phyloP scores from a whole-genome alignment of 768 basidiomycete species.

The Leccinellum rugosiceps region DNA sequence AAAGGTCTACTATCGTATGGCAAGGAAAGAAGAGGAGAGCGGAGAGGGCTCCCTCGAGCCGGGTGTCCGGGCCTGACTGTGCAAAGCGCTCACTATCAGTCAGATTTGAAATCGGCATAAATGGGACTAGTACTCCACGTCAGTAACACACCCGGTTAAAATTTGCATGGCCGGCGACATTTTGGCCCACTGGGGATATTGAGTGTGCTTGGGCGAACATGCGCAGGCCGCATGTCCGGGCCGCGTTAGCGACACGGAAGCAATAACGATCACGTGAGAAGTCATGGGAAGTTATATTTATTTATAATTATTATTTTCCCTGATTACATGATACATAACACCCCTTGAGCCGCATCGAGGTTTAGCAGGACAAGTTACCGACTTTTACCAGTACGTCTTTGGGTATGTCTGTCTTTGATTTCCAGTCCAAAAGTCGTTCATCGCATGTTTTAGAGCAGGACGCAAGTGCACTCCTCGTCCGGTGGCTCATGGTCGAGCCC shows the following conservation, averaged over 20 bases:
- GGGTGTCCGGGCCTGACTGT: slow-evolving; percentile 8
- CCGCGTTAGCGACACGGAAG: not conserved
- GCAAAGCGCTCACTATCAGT: slow-evolving; percentile 9
- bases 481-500: slow-evolving; percentile 60
- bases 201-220: not conserved
- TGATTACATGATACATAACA: slow-evolving; percentile 19
- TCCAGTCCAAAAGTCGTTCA: not conserved
- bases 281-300: not conserved
- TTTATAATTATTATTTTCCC: not conserved
- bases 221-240: not conserved
- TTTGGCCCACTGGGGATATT: slow-evolving; percentile 7
- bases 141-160: not conserved
- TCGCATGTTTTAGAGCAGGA: not conserved
- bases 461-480: slow-evolving; percentile 8
- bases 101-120: slow-evolving; percentile 3
- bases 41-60: slow-evolving; percentile 14
- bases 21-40: not conserved
- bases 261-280: not conserved
- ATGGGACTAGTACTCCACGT: slow-evolving; percentile 1
- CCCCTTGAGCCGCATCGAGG: not conserved
- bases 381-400: slow-evolving; percentile 4
- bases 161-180: slow-evolving; percentile 3
- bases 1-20: not conserved
- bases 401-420: slow-evolving; percentile 8
- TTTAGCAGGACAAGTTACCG: not conserved